Base-by-base conservation (phyloP, 148 eudicot species). In the Tetragonia tetragonoides region DNA sequence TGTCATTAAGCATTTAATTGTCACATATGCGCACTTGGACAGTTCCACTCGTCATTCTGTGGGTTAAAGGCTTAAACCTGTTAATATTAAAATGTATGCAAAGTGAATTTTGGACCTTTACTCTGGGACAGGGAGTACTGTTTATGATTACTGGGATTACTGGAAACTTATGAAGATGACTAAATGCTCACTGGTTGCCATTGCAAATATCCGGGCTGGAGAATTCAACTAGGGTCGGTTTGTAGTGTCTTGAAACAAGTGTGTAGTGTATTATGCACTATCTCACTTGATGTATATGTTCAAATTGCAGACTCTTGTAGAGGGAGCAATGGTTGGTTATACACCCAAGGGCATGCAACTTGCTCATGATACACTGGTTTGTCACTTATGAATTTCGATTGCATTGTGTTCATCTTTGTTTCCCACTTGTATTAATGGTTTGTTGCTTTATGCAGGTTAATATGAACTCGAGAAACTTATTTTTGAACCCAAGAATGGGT, bases 271-370 rank as follows among this genome's bases (percentile, higher is more conserved):
- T 34, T 56, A 38, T 68, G 46, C 21, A 17, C 61, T 47, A 65
- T 23, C 41, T 54, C 64, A 68, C 60, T 44, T 59, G 42, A 81
- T 59, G 28, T 66, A 46, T 81, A 47, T 68, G 38, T 83, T 68
- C 75, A 42, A 40, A 53, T 71, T 88, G 81, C 84, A 95, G 99
- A 88, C 90, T 41, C 86, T 95, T 75, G 76, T 78, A 6, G 99
- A 93, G 82, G 99, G 97, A 83, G 94, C 97, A 66, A 90, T 93
- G 99, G 74, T 83, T 73, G 97, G 92, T 57, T 76, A 93, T 82
- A 93, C 99, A 46, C 85, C 87, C 14, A 81, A 81, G 86, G 99
- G 99, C 64, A 95, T 93, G 97, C 86, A 93, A 84, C 53, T 93
- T 77, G 99, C 97, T 80, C 84, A 90, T 64, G 91, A 93, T 14